A percentile compares a stretch with the other conserved stretches of the same genome.
phyloP scores from a whole-genome alignment of 2,329 filamentous ascomycete genomes.

The Beauveria sp. region DNA sequence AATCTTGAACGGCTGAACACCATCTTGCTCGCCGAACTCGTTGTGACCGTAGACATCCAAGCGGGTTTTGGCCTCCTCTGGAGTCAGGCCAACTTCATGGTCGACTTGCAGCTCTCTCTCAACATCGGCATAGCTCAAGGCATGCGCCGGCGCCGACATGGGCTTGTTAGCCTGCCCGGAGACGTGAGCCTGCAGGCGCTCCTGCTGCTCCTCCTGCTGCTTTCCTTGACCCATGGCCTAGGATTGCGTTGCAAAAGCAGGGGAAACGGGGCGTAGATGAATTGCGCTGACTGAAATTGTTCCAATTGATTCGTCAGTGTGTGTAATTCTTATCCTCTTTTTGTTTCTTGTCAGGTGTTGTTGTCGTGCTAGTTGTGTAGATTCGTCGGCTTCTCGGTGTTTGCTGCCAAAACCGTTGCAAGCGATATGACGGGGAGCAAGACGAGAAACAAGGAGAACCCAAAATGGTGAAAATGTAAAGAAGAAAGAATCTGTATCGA shows the following conservation, averaged over 20 bases:
- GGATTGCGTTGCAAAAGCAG: constrained; percentile 2
- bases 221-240: constrained; percentile 20
- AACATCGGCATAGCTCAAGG: constrained; percentile 45
- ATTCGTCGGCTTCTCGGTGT: not conserved
- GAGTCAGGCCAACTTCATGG: constrained; percentile 48
- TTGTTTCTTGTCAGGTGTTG: not conserved
- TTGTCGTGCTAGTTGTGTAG: not conserved
- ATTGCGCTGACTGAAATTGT: not conserved
- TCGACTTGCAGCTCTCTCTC: constrained; percentile 48
- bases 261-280: not conserved
- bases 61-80: constrained; percentile 44
- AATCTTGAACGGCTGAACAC: constrained; percentile 56
- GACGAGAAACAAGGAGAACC: not conserved
- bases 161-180: constrained; percentile 36
- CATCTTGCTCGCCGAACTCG: constrained; percentile 52
- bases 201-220: constrained; percentile 11
- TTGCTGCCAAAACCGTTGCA: not conserved
- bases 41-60: constrained; percentile 53
- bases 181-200: constrained; percentile 18
- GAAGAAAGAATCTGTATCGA: not conserved
- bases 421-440: not conserved
- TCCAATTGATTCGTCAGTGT: not conserved
- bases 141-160: constrained; percentile 55
- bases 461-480: not conserved
- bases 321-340: not conserved